Evolutionary conservation across 2,329 filamentous ascomycete species (phyloP).

Genomic region (Aureobasidium lini): DNA sequence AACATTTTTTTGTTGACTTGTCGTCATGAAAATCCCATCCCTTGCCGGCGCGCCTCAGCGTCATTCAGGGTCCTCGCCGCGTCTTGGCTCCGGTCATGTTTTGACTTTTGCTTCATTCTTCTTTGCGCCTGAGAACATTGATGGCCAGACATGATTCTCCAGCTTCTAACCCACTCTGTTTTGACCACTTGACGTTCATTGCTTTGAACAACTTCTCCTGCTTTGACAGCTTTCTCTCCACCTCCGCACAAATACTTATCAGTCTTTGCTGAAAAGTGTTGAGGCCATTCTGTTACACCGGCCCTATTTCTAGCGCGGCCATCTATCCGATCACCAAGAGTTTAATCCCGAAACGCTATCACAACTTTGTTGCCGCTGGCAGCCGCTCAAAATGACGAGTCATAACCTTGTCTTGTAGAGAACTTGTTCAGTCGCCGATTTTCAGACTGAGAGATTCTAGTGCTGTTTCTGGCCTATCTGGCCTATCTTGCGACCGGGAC

Average conservation of each 20-base stretch:
- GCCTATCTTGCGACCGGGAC: too few relatives aligned
- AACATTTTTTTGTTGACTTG: slow-evolving; percentile 9
- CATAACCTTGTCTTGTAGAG: background rate
- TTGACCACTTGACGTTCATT: background rate
- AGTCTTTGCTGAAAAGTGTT: background rate
- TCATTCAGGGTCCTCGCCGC: background rate
- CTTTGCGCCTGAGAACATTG: background rate
- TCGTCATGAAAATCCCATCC: slow-evolving; percentile 11
- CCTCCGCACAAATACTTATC: background rate
- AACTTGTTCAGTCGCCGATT: background rate
- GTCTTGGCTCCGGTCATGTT: background rate
- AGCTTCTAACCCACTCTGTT: slow-evolving; percentile 3
- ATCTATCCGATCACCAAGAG: slow-evolving; percentile 1
- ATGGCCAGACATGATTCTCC: background rate
- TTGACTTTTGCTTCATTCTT: background rate
- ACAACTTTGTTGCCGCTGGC: background rate
- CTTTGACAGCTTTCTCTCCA: background rate
- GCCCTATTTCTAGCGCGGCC: background rate
- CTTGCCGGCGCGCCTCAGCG: background rate
- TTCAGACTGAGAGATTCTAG: too few relatives aligned
- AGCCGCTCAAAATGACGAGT: background rate
- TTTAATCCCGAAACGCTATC: slow-evolving; percentile 5
- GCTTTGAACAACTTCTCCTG: background rate
- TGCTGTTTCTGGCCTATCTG: too few relatives aligned
- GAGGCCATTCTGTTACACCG: slow-evolving; percentile 4